phyloP scores from a whole-genome alignment of 352 stramenopile genomes.

The Phytophthora uliginosa region DNA sequence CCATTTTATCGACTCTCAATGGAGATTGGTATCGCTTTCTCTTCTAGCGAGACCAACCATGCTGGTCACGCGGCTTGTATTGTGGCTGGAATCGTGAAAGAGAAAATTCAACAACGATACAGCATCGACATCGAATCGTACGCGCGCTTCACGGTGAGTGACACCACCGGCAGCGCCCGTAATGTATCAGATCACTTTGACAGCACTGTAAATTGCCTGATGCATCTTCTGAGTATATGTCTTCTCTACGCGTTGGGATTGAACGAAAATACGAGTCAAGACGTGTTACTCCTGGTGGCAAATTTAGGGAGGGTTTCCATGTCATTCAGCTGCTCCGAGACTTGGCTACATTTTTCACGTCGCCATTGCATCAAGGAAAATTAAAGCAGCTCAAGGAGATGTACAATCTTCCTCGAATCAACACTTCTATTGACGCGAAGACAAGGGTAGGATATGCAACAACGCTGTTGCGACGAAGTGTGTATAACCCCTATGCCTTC shows the following conservation, averaged over 20 bases:
- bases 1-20: too few relatives aligned
- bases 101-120: too few relatives aligned
- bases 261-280: neutral
- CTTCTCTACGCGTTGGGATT: neutral
- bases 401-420: neutral
- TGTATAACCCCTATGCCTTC: neutral
- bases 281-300: neutral
- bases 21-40: too few relatives aligned
- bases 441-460: neutral
- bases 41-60: too few relatives aligned
- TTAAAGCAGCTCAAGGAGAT: neutral
- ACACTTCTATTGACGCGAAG: neutral
- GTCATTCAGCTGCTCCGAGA: neutral
- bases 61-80: too few relatives aligned
- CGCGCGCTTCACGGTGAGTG: neutral
- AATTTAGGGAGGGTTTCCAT: neutral
- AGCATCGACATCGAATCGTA: neutral
- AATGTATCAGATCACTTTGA: neutral
- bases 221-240: neutral
- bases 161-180: neutral
- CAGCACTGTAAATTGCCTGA: neutral
- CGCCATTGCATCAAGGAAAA: neutral
- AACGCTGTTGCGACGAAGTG: neutral
- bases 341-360: neutral
- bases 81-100: too few relatives aligned